Base-by-base conservation (phyloP, 768 basidiomycete species). In the Lyophyllum decastes region DNA sequence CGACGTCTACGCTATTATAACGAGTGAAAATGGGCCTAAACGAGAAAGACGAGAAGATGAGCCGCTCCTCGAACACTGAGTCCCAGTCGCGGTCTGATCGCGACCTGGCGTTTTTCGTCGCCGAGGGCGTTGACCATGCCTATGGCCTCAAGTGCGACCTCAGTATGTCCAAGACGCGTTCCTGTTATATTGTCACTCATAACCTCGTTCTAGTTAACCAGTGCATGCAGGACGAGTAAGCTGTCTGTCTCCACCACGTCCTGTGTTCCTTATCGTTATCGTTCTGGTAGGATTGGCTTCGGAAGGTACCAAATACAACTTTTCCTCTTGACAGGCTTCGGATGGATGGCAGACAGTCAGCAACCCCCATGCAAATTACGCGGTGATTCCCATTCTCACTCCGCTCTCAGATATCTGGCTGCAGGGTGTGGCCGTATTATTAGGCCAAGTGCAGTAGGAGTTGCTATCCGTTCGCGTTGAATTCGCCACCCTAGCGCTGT, bases 331-430 rank as follows among this genome's bases (percentile, higher is more conserved):
- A 71, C 77, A 50, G 81, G 80, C 53, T 64, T 82, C 6, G 80
- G 81, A 54, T 82, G 81, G 80, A 60, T 77, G 45, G 79, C 77
- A 51, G 81, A 81, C 62, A 80, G 81, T 82, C 40, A 61, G 77
- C 65, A 21, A 43, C 41, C 54, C 25, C 21, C 40, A 17, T 26
- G 26, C 38, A 10, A n/a, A 5, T 10, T 30, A 4, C 27, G 12
- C 22, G 11, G n/a, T 25, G 10, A n/a, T 27, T 19, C 21, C 5
- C 19, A 14, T 57, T 55, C 26, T 57, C 30, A 49, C 48, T n/a
- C n/a, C 27, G 24, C 48, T 48, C 30, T 30, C 4, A 75, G 74
- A 75, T 60, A 72, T 77, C 44, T 81, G 79, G 79, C 69, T 82
- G 8, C 80, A 81, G 61, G 80, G 77, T 2, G 72, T 80, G 0